Evolutionary conservation across 2,329 filamentous ascomycete genomes (phyloP).

Genomic region (Cordyceps tenuipes): DNA sequence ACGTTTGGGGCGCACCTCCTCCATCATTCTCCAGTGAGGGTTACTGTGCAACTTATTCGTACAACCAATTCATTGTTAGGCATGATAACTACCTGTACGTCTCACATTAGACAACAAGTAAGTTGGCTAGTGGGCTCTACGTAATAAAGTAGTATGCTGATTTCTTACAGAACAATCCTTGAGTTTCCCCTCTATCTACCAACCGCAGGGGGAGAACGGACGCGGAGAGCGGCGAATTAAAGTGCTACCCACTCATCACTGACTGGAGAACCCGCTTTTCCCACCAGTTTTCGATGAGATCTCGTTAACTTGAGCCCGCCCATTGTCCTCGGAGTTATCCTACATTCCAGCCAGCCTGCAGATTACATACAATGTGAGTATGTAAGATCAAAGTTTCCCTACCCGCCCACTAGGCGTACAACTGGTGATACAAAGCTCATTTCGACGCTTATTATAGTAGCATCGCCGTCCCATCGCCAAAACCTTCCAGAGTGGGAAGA

Average conservation of each 20-base stretch:
- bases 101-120: neutral
- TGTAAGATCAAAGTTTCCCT: neutral
- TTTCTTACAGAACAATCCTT: too few species aligned
- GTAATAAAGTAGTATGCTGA: too few species aligned
- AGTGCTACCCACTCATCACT: neutral
- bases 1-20: conserved; percentile 5
- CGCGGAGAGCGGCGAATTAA: neutral
- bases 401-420: neutral
- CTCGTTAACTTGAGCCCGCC: neutral
- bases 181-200: too few species aligned
- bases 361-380: neutral
- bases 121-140: neutral
- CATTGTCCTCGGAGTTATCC: conserved; percentile 2
- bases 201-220: too few species aligned
- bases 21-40: neutral
- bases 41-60: neutral
- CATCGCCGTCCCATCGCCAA: neutral
- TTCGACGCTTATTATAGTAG: neutral
- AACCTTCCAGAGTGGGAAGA: neutral
- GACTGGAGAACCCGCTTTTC: neutral
- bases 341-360: neutral
- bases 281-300: conserved; percentile 6
- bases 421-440: neutral
- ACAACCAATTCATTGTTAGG: neutral
- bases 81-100: neutral